phyloP scores from a whole-genome alignment of 1,284 basidiomycete genomes.

The Pseudozyma sp. region DNA sequence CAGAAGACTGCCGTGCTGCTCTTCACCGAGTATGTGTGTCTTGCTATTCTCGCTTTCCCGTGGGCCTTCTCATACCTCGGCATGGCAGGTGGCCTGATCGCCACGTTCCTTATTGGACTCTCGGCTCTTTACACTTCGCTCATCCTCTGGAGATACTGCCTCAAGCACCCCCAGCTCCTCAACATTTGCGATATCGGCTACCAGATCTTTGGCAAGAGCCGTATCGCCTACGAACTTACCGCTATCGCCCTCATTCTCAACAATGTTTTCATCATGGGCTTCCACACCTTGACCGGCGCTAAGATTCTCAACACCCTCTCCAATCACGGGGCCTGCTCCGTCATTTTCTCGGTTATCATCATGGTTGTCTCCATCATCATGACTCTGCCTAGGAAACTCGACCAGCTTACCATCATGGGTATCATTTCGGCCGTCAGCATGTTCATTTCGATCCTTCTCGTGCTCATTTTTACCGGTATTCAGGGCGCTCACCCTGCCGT shows the following conservation, averaged over 20 bases:
- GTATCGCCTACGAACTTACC: conserved; percentile 72
- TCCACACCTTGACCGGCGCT: conserved; percentile 67
- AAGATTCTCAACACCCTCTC: conserved; percentile 75
- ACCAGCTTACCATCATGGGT: conserved; percentile 59
- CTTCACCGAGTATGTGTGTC: conserved; percentile 63
- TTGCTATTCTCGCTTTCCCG: conserved; percentile 62
- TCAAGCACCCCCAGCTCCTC: conserved; percentile 73
- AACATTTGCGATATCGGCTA: conserved; percentile 77
- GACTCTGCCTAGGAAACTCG: conserved; percentile 60
- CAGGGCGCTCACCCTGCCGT: conserved; percentile 52
- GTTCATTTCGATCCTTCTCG: conserved; percentile 60
- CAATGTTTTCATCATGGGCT: conserved; percentile 61
- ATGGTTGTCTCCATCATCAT: conserved; percentile 56
- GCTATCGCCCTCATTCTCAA: conserved; percentile 59
- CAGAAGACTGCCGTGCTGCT: conserved; percentile 55
- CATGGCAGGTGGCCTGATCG: conserved; percentile 62
- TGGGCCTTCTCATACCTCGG: conserved; percentile 59
- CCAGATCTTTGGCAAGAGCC: conserved; percentile 72
- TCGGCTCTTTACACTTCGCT: conserved; percentile 61
- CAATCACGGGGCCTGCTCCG: conserved; percentile 74
- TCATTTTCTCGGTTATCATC: conserved; percentile 72
- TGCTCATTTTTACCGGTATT: conserved; percentile 55
- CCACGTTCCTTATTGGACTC: conserved; percentile 57
- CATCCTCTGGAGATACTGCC: conserved; percentile 74
- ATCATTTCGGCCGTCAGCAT: conserved; percentile 61